phyloP scores from a whole-genome alignment of 2,329 filamentous ascomycete genomes.

The Talaromyces funiculosus region DNA sequence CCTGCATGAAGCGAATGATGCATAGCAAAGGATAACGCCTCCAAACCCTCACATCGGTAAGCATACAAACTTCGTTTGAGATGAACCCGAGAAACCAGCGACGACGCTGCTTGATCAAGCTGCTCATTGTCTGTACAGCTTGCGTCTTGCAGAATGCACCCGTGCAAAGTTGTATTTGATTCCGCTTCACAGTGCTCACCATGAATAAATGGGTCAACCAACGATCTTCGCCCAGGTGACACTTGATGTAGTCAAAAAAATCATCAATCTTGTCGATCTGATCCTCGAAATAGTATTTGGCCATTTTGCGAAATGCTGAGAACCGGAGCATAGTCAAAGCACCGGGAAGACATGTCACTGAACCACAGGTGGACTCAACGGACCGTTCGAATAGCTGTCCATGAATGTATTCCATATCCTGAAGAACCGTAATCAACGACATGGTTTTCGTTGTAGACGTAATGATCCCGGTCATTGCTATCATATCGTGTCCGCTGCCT shows the following conservation, averaged over 20 bases:
- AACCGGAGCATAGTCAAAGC: conserved; percentile 94
- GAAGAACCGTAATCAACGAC: conserved; percentile 81
- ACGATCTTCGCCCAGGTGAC: conserved; percentile 88
- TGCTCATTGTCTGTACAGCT: conserved; percentile 80
- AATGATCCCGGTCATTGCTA: conserved; percentile 96
- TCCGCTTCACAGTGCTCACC: conserved; percentile 87
- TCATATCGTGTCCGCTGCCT: conserved; percentile 83
- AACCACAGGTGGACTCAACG: conserved; percentile 87
- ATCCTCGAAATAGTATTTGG: conserved; percentile 97
- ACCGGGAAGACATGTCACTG: conserved; percentile 90
- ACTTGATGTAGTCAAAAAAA: conserved; percentile 94
- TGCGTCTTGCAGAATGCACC: conserved; percentile 98
- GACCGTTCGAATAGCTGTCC: conserved; percentile 94
- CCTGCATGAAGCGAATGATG: conserved; percentile 85
- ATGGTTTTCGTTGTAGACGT: conserved; percentile 87
- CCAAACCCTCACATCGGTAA: conserved; percentile 91
- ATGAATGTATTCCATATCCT: conserved; percentile 98
- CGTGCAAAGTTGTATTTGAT: conserved; percentile 97
- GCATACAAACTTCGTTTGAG: conserved; percentile 96
- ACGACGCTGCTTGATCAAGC: conserved; percentile 86
- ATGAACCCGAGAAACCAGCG: conserved; percentile 97
- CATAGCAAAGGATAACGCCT: conserved; percentile 81
- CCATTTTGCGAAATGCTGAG: conserved; percentile 93
- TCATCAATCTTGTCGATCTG: conserved; percentile 94
- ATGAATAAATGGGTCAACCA: conserved; percentile 99